Base-by-base conservation (phyloP, 2,329 filamentous ascomycete genomes). In the Leptographium wingfieldii region DNA sequence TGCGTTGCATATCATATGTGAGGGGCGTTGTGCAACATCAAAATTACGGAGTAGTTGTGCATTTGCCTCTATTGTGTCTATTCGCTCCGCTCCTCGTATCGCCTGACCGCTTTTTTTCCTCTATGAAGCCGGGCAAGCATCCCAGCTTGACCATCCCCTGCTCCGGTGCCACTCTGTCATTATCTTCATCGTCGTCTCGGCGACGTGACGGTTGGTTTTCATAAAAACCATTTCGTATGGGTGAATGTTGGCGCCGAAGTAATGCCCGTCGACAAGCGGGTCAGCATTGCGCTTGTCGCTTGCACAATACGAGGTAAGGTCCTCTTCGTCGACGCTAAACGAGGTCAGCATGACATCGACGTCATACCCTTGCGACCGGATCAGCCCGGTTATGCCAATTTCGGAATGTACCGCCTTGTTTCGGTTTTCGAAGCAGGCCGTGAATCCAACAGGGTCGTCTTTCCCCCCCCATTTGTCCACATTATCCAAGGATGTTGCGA, bases 161-260 rank as follows among this genome's bases (percentile, higher is more conserved):
- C 59, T 65, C 33, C 66, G 57, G 43, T 72, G 70, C 68, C 69
- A 70, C 54, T 67, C 63, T 1, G 70, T 71, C 53, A 73, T 59
- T 12, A 64, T 63, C 5, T 63, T 55, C 33, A 73, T 63, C 31
- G 68, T 58, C 1, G 46, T 46, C 0, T 66, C 65, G 48, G 72
- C 70, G 33, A 71, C 68, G 12, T 68, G 64, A 40, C 67, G 64
- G 52, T 71, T 70, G 3, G 69, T 68, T 64, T 73, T 71, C 62
- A 69, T 65, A 60, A 74, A 74, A 16, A 73, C 59, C 2, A 69
- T 70, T 67, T 74, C 72, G 64, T 72, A 73, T 0, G 72, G 71
- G 53, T 74, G 71, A 6, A 71, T 59, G 56, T 67, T 70, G 57
- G 65, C 66, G 33, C 70, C 71, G 59, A 69, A 70, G 61, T 73